Evolutionary conservation across 2,329 filamentous ascomycete species (phyloP).

Genomic region (Ophiosphaerella narmari): DNA sequence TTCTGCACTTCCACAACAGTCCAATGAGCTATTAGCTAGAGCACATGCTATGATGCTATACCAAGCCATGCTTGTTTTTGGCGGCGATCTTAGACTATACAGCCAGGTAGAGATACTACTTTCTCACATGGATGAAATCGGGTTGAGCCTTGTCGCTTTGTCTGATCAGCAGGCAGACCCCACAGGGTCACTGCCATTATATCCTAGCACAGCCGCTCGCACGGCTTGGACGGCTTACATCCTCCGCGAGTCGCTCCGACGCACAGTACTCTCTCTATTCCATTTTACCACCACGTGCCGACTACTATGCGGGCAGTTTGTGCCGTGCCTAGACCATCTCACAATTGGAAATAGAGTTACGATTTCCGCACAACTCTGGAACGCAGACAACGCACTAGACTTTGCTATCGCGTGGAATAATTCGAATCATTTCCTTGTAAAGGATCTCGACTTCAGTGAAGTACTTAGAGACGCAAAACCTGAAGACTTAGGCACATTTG

Average conservation of each 20-base stretch:
- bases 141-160: conserved; percentile 6
- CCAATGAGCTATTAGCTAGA: conserved; percentile 29
- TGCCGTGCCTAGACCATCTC: conserved; percentile 14
- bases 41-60: conserved; percentile 39
- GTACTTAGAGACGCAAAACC: conserved; percentile 25
- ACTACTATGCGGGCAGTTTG: conserved; percentile 20
- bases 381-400: conserved; percentile 33
- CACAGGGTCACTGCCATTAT: conserved; percentile 41
- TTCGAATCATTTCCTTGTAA: conserved; percentile 33
- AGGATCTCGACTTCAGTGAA: conserved; percentile 32
- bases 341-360: conserved; percentile 21
- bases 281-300: conserved; percentile 47
- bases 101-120: conserved; percentile 21
- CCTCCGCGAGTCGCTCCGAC: conserved; percentile 58
- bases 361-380: conserved; percentile 37
- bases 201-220: conserved; percentile 41
- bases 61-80: conserved; percentile 33
- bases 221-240: conserved; percentile 59
- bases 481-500: conserved; percentile 37
- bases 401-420: conserved; percentile 40
- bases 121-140: conserved; percentile 21
- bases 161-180: conserved; percentile 19
- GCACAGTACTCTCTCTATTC: conserved; percentile 57
- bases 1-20: conserved; percentile 8
- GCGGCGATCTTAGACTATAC: conserved; percentile 26